Conservation (phyloP, 1,284 basidiomycete genomes). For the Nidula niveotomentosa region DNA sequence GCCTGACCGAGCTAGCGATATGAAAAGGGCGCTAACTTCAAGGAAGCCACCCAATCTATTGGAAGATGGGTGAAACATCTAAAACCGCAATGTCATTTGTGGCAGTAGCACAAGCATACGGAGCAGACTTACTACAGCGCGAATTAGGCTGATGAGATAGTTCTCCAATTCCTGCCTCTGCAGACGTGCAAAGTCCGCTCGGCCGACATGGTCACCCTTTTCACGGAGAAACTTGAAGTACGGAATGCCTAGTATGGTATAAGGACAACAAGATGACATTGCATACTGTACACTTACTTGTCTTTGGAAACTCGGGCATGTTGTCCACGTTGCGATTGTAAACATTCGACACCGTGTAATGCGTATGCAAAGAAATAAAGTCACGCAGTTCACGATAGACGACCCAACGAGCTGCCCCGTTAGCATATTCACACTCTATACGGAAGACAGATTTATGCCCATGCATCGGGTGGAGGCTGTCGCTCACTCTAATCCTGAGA, state of each 20-base stretch:
- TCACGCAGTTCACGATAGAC: conserved; percentile 94
- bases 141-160: conserved; percentile 88
- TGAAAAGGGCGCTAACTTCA: conserved; percentile 89
- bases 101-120: too few relatives aligned
- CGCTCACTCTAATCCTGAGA: conserved; percentile 81
- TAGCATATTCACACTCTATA: conserved; percentile 96
- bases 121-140: conserved; percentile 71
- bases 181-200: conserved; percentile 76
- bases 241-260: conserved; percentile 59
- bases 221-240: conserved; percentile 82
- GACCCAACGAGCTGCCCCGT: conserved; percentile 94
- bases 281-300: conserved; percentile 49
- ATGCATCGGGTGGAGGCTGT: conserved; percentile 82
- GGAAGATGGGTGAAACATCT: conserved; percentile 97
- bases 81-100: neutral
- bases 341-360: conserved; percentile 88
- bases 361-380: conserved; percentile 89
- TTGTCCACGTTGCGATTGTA: conserved; percentile 71
- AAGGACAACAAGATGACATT: neutral
- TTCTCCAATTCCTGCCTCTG: conserved; percentile 85
- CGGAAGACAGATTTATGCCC: conserved; percentile 83
- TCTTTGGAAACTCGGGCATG: conserved; percentile 91
- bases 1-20: conserved; percentile 81
- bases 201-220: conserved; percentile 49
- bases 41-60: conserved; percentile 95